Conservation (phyloP, 2,329 filamentous ascomycete genomes). For the Pseudopithomyces chartarum region DNA sequence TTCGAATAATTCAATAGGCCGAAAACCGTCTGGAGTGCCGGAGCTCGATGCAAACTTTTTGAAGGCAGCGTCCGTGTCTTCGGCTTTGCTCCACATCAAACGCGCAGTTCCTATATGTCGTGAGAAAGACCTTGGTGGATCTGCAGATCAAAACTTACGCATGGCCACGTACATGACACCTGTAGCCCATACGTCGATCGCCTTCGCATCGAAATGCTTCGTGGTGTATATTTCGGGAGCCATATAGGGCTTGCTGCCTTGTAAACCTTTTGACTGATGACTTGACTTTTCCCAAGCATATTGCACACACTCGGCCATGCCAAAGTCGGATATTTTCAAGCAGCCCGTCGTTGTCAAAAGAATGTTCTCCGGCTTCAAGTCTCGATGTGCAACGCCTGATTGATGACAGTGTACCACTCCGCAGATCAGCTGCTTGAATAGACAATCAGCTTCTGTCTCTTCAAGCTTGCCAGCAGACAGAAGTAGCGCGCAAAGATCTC, state of each 20-base stretch:
- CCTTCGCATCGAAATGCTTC: slow-evolving; percentile 93
- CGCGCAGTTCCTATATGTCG: slow-evolving; percentile 66
- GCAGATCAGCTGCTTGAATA: slow-evolving; percentile 99
- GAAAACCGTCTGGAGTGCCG: slow-evolving; percentile 92
- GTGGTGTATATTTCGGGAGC: slow-evolving; percentile 95
- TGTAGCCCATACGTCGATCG: slow-evolving; percentile 98
- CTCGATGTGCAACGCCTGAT: slow-evolving; percentile 97
- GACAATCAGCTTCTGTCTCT: slow-evolving; percentile 91
- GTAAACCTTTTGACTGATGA: slow-evolving; percentile 96
- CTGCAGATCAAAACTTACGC: slow-evolving; percentile 53
- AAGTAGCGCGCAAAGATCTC: slow-evolving; percentile 92
- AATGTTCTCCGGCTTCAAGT: slow-evolving; percentile 95
- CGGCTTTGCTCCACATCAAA: slow-evolving; percentile 93
- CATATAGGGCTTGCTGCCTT: slow-evolving; percentile 95
- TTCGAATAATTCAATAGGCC: slow-evolving; percentile 92
- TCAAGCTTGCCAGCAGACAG: slow-evolving; percentile 90
- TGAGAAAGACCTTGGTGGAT: too few species aligned
- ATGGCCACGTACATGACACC: slow-evolving; percentile 99
- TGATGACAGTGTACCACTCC: slow-evolving; percentile 99
- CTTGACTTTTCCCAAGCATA: slow-evolving; percentile 99
- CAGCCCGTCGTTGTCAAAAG: slow-evolving; percentile 89
- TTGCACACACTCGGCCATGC: slow-evolving; percentile 97
- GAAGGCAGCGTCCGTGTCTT: slow-evolving; percentile 97
- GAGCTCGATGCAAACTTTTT: slow-evolving; percentile 90
- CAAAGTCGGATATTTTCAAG: slow-evolving; percentile 98